Evolutionary conservation across 2,329 filamentous ascomycete species (phyloP).

Genomic region (Talaromyces sp.): DNA sequence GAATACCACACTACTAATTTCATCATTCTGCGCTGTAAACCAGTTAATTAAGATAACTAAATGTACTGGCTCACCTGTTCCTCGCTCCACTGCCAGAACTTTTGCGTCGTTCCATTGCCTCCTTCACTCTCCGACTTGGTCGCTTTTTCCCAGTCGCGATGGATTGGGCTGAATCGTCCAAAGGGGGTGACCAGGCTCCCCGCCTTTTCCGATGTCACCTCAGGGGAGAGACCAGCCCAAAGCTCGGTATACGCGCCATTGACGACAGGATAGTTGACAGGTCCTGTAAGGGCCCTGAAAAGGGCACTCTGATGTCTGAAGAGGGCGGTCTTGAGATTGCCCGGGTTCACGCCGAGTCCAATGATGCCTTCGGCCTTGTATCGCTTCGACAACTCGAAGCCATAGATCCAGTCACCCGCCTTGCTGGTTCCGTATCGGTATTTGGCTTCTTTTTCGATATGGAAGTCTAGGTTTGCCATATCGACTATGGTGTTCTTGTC

Average conservation of each 20-base stretch:
- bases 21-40: too few species aligned
- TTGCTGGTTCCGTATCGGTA: conserved; percentile 33
- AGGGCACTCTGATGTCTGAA: not conserved
- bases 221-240: conserved; percentile 42
- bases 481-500: not conserved
- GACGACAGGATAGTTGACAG: conserved; percentile 24
- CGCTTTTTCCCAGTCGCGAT: not conserved
- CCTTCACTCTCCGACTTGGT: not conserved
- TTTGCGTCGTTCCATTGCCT: not conserved
- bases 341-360: not conserved
- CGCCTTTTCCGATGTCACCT: conserved; percentile 36
- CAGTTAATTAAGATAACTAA: not conserved
- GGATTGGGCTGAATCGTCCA: not conserved
- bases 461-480: conserved; percentile 12
- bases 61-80: conserved; percentile 1
- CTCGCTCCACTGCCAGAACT: not conserved
- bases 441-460: not conserved
- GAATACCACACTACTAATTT: too few species aligned
- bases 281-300: not conserved
- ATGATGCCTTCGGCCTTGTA: conserved; percentile 15
- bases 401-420: conserved; percentile 30
- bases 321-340: not conserved
- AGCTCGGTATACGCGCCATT: conserved; percentile 47
- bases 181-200: conserved; percentile 11
- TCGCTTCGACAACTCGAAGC: conserved; percentile 25